Conservation (phyloP, 2,329 filamentous ascomycete species). For the Sordariomycetes sp. region DNA sequence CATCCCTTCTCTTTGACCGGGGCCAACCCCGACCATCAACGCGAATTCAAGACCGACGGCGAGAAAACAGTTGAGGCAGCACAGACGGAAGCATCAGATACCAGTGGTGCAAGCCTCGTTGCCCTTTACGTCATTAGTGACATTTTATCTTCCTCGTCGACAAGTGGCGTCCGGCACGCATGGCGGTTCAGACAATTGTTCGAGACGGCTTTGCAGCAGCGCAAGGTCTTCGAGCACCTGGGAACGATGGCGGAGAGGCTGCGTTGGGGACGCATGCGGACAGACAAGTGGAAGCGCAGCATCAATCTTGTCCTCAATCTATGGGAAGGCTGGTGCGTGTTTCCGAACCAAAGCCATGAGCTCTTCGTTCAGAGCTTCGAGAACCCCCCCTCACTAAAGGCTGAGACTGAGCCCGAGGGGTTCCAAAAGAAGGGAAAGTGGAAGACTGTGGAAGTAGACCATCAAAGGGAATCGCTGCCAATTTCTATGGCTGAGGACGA, state of each 20-base stretch:
- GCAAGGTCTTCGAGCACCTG: conserved; percentile 65
- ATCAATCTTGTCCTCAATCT: conserved; percentile 58
- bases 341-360: conserved; percentile 65
- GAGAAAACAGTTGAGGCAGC: conserved; percentile 23
- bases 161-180: conserved; percentile 69
- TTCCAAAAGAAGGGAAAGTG: conserved; percentile 29
- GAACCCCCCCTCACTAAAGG: conserved; percentile 46
- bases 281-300: conserved; percentile 78
- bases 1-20: conserved; percentile 65
- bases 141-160: conserved; percentile 68
- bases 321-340: conserved; percentile 66
- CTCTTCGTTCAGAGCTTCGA: conserved; percentile 63
- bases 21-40: conserved; percentile 51
- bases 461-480: not conserved
- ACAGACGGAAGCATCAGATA: conserved; percentile 34
- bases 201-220: conserved; percentile 58
- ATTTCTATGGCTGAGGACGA: conserved; percentile 23
- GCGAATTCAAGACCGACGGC: conserved; percentile 25
- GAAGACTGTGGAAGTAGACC: conserved; percentile 37
- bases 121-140: conserved; percentile 72
- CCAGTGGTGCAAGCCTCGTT: conserved; percentile 65
- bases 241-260: conserved; percentile 64
- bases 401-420: conserved; percentile 17
- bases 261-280: conserved; percentile 71
- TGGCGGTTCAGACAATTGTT: conserved; percentile 83